A percentile compares a stretch with the other conserved stretches of the same genome.
Evolutionary conservation across 75 land plant species (phyloP).

Genomic region (Cunninghamia lanceolata): DNA sequence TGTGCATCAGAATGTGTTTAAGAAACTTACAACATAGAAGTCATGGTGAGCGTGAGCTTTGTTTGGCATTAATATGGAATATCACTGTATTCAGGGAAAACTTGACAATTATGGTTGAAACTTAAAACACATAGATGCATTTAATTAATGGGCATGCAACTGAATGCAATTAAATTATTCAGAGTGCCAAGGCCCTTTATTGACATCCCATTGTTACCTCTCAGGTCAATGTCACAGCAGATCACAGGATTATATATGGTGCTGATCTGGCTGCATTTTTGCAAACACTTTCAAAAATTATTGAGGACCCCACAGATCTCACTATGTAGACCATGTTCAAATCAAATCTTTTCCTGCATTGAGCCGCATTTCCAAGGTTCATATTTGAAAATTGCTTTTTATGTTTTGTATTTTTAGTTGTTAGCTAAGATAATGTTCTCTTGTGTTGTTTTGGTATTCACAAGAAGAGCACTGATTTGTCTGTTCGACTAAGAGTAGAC

Average conservation of each 20-base stretch:
- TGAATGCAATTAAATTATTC: neutral
- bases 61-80: neutral
- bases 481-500: neutral
- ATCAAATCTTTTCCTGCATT: neutral
- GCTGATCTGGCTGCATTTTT: constrained; percentile 81
- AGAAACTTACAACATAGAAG: neutral
- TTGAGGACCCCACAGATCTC: constrained; percentile 77
- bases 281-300: constrained; percentile 76
- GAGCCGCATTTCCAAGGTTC: neutral
- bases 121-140: neutral
- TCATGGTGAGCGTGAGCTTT: neutral
- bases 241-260: constrained; percentile 88
- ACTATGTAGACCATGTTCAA: constrained; percentile 35
- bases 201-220: constrained; percentile 10
- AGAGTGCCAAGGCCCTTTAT: neutral
- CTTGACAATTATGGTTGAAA: neutral
- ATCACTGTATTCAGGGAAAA: neutral
- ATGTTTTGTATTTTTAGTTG: neutral
- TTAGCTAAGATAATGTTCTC: neutral
- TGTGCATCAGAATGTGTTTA: neutral
- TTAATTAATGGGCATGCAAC: neutral
- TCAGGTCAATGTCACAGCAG: constrained; percentile 91
- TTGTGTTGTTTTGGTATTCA: neutral
- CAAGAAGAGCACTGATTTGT: neutral
- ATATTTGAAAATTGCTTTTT: neutral